Evolutionary conservation across 1,139 yeast genomes (phyloP), one percentile per base, ranked within the genome.

Genomic region (Magnusiomyces tetraspermus): DNA sequence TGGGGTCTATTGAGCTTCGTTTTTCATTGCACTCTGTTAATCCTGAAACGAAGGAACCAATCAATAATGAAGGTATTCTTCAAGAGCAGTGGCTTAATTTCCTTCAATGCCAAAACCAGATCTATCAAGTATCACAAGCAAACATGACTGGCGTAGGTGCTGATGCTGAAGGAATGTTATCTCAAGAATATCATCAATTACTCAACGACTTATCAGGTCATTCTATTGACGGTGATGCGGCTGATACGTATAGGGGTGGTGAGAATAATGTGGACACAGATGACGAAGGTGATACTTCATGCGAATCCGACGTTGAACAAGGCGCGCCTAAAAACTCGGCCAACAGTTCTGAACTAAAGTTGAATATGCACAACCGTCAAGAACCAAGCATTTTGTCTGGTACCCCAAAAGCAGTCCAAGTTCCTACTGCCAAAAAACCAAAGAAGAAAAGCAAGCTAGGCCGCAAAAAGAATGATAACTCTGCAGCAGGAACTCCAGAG

Each of bases 371-470:
- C 11, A 28, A 26, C 36, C 15, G 46, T 6, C 46, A 43, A 8
- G 23, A 31, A 11, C 46, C 52, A 13, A 24, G 33, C 11, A 37
- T 53, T 21, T 43, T 53, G n/a, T 51, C 55, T 4, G 38, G 44
- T 10, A 40, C 37, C 30, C 51, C 50, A 23, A 49, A 42, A n/a
- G 40, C 23, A 22, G 40, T 53, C n/a, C 48, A 50, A 40, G 49
- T 53, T 11, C 55, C 55, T 2, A 48, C 53, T 5, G 37, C 37
- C 24, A 28, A 19, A 23, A 2, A 11, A 13, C 44, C 47, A 46
- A 43, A 31, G 51, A 21, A 48, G 21, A 47, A 23, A 15, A 49
- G 49, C 28, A 23, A 19, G 8, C 41, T 21, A 15, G 17, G 36
- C 22, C 46, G 46, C 21, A 11, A 22, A 26, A 43, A 43, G 33